phyloP scores from a whole-genome alignment of 2,329 filamentous ascomycete species.

The Hypoxylon sp. region DNA sequence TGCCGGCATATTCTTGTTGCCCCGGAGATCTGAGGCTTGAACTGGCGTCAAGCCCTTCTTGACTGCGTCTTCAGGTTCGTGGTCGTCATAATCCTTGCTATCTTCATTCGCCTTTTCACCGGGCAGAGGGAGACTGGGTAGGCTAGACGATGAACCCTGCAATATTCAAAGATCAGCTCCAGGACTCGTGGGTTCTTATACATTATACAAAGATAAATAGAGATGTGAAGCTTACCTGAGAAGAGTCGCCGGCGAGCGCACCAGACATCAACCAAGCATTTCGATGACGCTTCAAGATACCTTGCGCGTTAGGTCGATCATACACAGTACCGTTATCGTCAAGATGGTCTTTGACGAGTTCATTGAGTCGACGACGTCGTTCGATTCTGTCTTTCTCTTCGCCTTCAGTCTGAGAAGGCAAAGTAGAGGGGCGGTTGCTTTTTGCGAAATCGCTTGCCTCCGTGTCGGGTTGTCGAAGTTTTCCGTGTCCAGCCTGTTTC shows the following conservation, averaged over 20 bases:
- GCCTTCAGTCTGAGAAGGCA: not conserved
- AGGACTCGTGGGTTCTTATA: not conserved
- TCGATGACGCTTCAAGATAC: not conserved
- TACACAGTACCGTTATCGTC: constrained; percentile 32
- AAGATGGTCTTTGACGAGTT: constrained; percentile 38
- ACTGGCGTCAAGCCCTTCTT: no score
- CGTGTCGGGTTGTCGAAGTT: not conserved
- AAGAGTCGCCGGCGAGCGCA: constrained; percentile 1
- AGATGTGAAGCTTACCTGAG: not conserved
- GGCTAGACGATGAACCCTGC: not conserved
- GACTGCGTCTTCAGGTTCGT: no score
- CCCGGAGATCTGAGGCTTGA: not conserved
- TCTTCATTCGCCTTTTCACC: not conserved
- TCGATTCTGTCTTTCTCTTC: not conserved
- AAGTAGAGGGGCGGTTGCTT: not conserved
- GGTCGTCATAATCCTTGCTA: not conserved
- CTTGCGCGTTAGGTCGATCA: constrained; percentile 18
- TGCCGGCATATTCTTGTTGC: not conserved
- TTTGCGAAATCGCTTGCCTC: not conserved
- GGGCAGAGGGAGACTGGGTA: not conserved
- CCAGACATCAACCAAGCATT: constrained; percentile 41
- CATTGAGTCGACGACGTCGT: constrained; percentile 28
- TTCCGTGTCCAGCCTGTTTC: not conserved
- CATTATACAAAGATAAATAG: not conserved
- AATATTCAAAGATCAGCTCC: not conserved